Conservation (phyloP, 2,329 filamentous ascomycete genomes). For the Fusarium keratoplasticum region DNA sequence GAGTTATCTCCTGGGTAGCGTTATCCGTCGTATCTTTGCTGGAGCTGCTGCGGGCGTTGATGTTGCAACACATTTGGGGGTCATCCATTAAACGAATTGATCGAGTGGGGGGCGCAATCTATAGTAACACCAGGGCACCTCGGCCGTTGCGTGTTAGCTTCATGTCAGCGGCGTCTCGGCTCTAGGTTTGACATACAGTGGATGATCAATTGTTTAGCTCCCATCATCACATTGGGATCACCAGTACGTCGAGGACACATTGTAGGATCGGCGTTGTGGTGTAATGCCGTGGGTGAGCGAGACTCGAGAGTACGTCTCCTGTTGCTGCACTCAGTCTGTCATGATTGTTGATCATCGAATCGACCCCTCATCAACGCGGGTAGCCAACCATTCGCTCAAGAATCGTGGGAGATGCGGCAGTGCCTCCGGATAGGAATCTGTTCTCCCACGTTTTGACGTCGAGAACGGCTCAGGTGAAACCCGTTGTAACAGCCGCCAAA, state of each 20-base stretch:
- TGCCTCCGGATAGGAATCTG: constrained; percentile 16
- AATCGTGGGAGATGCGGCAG: background rate
- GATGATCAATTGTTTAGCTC: background rate
- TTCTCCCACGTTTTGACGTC: constrained; percentile 22
- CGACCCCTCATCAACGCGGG: background rate
- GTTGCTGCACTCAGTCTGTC: background rate
- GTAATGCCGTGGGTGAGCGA: constrained; percentile 19
- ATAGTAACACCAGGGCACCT: background rate
- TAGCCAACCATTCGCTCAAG: constrained; percentile 7
- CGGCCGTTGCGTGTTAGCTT: background rate
- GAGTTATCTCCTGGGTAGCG: constrained; percentile 31
- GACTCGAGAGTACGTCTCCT: constrained; percentile 13
- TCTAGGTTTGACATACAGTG: background rate
- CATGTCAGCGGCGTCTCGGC: background rate
- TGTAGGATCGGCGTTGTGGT: constrained; percentile 31
- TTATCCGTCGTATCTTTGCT: constrained; percentile 35
- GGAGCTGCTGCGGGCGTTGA: constrained; percentile 37
- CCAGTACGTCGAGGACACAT: constrained; percentile 11
- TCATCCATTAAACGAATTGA: constrained; percentile 10
- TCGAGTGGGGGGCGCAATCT: constrained; percentile 13
- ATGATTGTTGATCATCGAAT: background rate
- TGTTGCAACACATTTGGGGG: constrained; percentile 17
- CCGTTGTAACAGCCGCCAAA: constrained; percentile 22
- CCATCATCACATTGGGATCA: constrained; percentile 10
- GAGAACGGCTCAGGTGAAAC: constrained; percentile 30